Conservation (phyloP, 2,329 filamentous ascomycete species). For the Xylariaceae sp. region DNA sequence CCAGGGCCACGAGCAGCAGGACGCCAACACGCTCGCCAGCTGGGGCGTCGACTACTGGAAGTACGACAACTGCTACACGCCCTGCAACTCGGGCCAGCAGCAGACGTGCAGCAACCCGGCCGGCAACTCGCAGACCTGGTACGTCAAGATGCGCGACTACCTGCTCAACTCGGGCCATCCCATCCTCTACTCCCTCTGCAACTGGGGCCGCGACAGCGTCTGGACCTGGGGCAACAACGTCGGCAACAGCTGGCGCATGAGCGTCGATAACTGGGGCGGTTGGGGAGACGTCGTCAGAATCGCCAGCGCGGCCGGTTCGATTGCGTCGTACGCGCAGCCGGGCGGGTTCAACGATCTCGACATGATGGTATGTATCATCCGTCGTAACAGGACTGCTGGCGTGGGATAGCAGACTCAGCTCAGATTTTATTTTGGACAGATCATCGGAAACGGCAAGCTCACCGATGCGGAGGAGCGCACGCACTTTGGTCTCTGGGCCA, state of each 20-base stretch:
- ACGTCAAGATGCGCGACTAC: background rate
- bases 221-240: background rate
- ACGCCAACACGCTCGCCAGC: background rate
- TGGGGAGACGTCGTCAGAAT: conserved; percentile 1
- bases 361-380: background rate
- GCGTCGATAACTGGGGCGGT: conserved; percentile 1
- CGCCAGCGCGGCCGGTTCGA: background rate
- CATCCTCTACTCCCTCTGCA: conserved; percentile 1
- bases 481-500: conserved; percentile 1
- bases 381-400: too few species aligned
- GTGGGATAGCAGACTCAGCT: too few species aligned
- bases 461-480: conserved; percentile 1
- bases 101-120: conserved; percentile 1
- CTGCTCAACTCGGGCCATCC: background rate
- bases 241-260: conserved; percentile 1
- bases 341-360: conserved; percentile 1
- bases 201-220: background rate
- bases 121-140: background rate
- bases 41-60: conserved; percentile 2
- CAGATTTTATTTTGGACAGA: background rate
- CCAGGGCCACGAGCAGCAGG: conserved; percentile 1
- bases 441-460: conserved; percentile 1
- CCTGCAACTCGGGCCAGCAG: background rate
- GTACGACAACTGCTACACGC: conserved; percentile 3
- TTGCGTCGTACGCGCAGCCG: background rate